Percentiles rank a stretch among this genome's conserved stretches.
phyloP scores from a whole-genome alignment of 1,284 basidiomycete genomes.

The Boletus semigastroideus region DNA sequence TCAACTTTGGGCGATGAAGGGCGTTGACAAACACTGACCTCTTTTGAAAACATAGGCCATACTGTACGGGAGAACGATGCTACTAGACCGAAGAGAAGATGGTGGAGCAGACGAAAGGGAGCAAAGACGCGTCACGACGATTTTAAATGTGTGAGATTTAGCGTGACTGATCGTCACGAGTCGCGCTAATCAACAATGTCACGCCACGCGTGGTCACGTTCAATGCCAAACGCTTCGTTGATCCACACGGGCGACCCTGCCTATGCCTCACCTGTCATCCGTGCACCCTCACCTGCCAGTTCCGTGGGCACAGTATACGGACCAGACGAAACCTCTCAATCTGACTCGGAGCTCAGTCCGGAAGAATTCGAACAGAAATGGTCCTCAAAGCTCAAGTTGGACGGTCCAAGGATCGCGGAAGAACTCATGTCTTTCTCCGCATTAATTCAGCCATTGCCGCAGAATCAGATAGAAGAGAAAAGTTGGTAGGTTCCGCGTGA shows the following conservation, averaged over 20 bases:
- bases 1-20: conserved; percentile 8
- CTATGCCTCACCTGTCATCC: conserved; percentile 65
- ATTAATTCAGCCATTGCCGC: conserved; percentile 26
- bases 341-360: conserved; percentile 54
- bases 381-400: conserved; percentile 39
- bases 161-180: conserved; percentile 33
- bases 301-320: conserved; percentile 68
- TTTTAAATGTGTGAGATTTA: conserved; percentile 30
- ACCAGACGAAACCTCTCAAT: conserved; percentile 57
- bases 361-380: conserved; percentile 53
- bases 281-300: conserved; percentile 67
- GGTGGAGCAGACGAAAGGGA: conserved; percentile 35
- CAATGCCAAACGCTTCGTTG: conserved; percentile 29
- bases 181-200: conserved; percentile 34
- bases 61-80: conserved; percentile 1
- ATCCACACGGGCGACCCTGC: conserved; percentile 41
- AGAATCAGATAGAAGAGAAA: conserved; percentile 34
- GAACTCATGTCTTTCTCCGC: conserved; percentile 27
- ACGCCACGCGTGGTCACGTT: conserved; percentile 29
- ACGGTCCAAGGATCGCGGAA: conserved; percentile 33
- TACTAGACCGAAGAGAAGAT: conserved; percentile 22
- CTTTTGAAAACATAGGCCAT: conserved; percentile 75
- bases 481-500: conserved; percentile 17
- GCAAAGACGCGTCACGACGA: conserved; percentile 28
- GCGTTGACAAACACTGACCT: conserved; percentile 45